These are phyloP conservation scores for Hypoxylon lienhwacheense DNA, from an alignment of 495 filamentous ascomycete genomes.

Conservation along the genomic window DNA sequence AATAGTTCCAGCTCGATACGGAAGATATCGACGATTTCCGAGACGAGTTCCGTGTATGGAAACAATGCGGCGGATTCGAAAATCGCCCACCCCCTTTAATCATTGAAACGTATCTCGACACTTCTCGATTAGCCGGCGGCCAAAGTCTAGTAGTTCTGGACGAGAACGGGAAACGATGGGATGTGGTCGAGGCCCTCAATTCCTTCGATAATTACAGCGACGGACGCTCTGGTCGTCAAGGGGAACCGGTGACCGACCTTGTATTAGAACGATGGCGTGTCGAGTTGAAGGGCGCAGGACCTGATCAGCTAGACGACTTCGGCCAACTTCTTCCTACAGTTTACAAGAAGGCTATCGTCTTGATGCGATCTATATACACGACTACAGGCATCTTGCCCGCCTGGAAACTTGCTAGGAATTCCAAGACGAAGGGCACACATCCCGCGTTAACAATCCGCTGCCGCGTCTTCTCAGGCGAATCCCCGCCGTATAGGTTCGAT, in stretches of 20 bases:
- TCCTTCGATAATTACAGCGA: conserved; percentile 60
- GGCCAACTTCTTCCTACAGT: conserved; percentile 75
- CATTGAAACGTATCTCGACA: conserved; percentile 88
- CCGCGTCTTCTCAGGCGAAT: conserved; percentile 66
- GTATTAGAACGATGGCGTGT: conserved; percentile 90
- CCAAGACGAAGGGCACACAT: conserved; percentile 64
- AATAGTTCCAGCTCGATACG: conserved; percentile 88
- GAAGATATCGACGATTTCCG: conserved; percentile 86
- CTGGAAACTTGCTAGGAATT: conserved; percentile 78
- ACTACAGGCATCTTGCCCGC: conserved; percentile 81
- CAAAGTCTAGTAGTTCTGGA: conserved; percentile 87
- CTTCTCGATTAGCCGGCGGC: conserved; percentile 74
- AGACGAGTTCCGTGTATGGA: conserved; percentile 80
- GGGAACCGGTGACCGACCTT: conserved; percentile 61
- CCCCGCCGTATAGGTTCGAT: conserved; percentile 58
- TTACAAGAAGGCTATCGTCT: conserved; percentile 93
- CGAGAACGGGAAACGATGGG: conserved; percentile 86
- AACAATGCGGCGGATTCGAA: conserved; percentile 70
- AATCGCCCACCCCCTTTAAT: conserved; percentile 82
- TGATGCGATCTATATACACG: conserved; percentile 90
- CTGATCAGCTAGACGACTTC: conserved; percentile 63
- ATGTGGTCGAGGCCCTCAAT: conserved; percentile 81
- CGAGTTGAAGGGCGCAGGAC: conserved; percentile 63
- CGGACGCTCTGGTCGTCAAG: conserved; percentile 48
- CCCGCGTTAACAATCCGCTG: conserved; percentile 74